phyloP scores from a whole-genome alignment of 2,329 filamentous ascomycete genomes.

The Proliferodiscus dingleyae region DNA sequence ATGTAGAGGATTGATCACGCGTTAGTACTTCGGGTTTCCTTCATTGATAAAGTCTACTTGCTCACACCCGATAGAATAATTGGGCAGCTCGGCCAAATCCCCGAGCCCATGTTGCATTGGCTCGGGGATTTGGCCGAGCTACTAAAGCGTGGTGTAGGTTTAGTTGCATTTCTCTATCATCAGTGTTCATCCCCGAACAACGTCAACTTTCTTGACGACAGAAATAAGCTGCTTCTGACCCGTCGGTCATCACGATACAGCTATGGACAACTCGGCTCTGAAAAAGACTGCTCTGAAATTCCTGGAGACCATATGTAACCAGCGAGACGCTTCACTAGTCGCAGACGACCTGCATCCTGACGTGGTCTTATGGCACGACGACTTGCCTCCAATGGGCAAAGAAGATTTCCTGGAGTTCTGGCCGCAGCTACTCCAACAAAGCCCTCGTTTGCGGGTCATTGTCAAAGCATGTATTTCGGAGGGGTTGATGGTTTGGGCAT shows the following conservation, averaged over 20 bases:
- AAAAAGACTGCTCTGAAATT: not conserved
- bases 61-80: too few relatives aligned
- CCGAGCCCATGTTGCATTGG: too few relatives aligned
- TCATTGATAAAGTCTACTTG: too few relatives aligned
- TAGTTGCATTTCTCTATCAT: too few relatives aligned
- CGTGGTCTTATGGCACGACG: constrained; percentile 35
- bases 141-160: too few relatives aligned
- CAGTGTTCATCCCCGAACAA: too few relatives aligned
- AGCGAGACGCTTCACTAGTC: not conserved
- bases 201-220: too few relatives aligned
- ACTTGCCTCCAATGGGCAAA: not conserved
- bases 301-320: not conserved
- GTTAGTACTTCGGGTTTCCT: too few relatives aligned
- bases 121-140: too few relatives aligned
- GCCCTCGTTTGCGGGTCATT: not conserved
- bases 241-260: not conserved
- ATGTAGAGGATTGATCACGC: too few relatives aligned
- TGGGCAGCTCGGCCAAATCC: too few relatives aligned
- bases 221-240: too few relatives aligned
- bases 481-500: not conserved
- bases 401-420: not conserved
- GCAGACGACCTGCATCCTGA: constrained; percentile 27
- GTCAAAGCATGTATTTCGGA: not conserved
- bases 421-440: not conserved
- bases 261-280: not conserved